A percentile compares a stretch with the other conserved stretches of the same genome.
These are phyloP conservation scores for Vaccinium vitisidaea DNA, from an alignment of 148 eudicot genomes.

Conservation along the genomic window DNA sequence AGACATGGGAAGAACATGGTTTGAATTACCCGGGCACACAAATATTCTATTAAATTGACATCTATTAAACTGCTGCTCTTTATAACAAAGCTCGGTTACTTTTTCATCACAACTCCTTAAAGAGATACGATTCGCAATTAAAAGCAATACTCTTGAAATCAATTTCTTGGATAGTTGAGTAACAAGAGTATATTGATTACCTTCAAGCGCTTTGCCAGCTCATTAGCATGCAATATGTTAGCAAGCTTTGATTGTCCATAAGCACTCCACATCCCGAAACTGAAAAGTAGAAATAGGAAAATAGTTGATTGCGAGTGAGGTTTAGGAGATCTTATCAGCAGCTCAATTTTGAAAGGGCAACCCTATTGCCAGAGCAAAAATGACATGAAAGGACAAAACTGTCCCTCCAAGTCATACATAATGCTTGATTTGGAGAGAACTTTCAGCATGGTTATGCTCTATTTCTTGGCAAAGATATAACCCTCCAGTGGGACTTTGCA, in stretches of 20 bases:
- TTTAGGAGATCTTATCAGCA: background rate
- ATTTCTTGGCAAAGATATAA: no score
- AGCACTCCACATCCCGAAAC: conserved; percentile 53
- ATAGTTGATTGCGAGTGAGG: background rate
- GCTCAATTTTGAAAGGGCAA: background rate
- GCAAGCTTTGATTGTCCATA: conserved; percentile 93
- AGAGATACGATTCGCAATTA: background rate
- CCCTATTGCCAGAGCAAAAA: background rate
- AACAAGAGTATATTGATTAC: conserved; percentile 31
- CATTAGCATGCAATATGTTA: conserved; percentile 73
- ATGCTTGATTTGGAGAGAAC: background rate
- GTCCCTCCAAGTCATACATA: background rate
- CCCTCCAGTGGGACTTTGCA: no score
- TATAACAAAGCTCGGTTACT: background rate
- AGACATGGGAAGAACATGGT: background rate
- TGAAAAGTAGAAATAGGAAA: conserved; percentile 31
- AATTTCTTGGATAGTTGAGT: background rate
- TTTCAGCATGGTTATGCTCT: background rate
- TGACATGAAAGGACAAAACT: background rate
- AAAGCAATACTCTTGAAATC: background rate
- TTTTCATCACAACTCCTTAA: background rate
- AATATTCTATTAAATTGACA: background rate
- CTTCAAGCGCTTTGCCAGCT: conserved; percentile 72
- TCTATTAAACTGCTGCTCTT: background rate
- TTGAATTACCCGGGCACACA: background rate